phyloP scores from a whole-genome alignment of 257 asterid species.

The Capsicum pubescens region DNA sequence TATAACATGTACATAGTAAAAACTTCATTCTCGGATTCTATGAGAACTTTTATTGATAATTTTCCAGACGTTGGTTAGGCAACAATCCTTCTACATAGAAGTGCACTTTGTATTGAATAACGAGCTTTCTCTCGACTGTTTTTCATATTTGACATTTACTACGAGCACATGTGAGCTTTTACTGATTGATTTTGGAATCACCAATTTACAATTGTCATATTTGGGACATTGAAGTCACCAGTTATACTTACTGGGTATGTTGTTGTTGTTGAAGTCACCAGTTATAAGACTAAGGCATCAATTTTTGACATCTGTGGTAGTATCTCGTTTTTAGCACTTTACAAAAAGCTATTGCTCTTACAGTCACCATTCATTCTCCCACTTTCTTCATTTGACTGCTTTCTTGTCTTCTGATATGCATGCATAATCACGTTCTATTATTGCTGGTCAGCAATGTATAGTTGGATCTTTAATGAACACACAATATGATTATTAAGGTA shows the following conservation, averaged over 20 bases:
- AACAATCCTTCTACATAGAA: neutral
- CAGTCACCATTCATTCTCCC: neutral
- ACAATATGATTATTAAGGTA: neutral
- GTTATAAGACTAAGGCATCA: neutral
- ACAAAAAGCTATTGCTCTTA: neutral
- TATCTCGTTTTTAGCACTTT: neutral
- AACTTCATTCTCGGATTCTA: neutral
- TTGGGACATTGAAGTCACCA: neutral
- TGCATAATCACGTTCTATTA: neutral
- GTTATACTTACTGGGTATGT: too few species aligned
- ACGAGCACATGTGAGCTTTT: neutral
- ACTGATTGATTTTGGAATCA: constrained; percentile 11
- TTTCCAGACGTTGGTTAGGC: neutral
- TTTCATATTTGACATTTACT: neutral
- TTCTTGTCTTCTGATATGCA: neutral
- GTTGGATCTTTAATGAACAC: neutral
- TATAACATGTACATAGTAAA: neutral
- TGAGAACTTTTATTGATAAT: neutral
- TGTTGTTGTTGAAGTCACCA: too few species aligned
- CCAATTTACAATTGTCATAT: neutral
- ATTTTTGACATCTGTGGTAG: constrained; percentile 6
- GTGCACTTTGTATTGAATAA: neutral
- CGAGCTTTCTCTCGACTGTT: neutral
- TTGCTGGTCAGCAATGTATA: neutral
- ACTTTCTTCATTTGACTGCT: neutral